Evolutionary conservation across 1,139 yeast species (phyloP), one percentile per base, ranked within the genome.

Genomic region (Ogataea hybrid): DNA sequence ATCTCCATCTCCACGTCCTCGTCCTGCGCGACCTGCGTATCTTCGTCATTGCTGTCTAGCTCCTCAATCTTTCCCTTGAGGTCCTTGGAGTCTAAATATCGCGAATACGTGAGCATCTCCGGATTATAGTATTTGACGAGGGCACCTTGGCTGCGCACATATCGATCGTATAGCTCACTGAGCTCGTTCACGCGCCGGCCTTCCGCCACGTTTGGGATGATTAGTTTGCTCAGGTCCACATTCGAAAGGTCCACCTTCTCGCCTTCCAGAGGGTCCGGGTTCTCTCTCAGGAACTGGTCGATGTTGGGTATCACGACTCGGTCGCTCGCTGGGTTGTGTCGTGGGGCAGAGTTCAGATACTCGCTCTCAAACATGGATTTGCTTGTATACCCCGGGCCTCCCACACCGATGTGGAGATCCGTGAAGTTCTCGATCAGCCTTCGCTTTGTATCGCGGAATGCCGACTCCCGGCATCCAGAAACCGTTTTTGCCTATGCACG

Each of bases 61-160:
- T 43, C 37, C 31, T 43, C 39, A 30, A 37, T 28, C 22, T 43
- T 29, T 12, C 35, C 34, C 15, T 32, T 25, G 9, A 33, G 15
- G 8, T 35, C 36, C 20, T 40, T 27, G 50, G 53, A 53, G 17
- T 37, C 46, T 35, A 43, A 22, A 33, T 48, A 44, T 12, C 41
- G 44, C 4, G 36, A 23, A 29, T 44, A 46, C 4, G 56, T 38
- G 12, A 56, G 39, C 37, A 35, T 17, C 8, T 30, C 35, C 6
- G 59, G 58, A 30, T 54, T 47, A 37, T 53, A 54, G 41, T 51
- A 54, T 28, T 46, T 46, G 23, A 54, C 41, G 18, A 56, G 22
- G 2, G 58, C 43, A 48, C 53, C 54, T 16, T 44, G 44, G 29
- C 42, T 35, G 17, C 43, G 35, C 4, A 46, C 31, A 27, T 47